Evolutionary conservation across 257 asterid species (phyloP), one percentile per base, ranked within the genome.

Genomic region (Scutellaria minor): DNA sequence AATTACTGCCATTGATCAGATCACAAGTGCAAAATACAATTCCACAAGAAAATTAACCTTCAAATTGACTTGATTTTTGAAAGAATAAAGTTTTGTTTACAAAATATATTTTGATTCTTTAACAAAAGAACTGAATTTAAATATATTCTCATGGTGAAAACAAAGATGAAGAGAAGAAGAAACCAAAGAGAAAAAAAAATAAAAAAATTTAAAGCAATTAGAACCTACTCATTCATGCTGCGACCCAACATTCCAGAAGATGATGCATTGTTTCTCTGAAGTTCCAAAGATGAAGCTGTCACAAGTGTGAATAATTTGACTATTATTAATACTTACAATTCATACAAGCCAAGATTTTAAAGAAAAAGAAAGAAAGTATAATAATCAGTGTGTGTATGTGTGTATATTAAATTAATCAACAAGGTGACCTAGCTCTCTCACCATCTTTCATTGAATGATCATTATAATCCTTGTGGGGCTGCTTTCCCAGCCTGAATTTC

Each of bases 401-500:
- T 47, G 35, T 37, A 52, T 1, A 27, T 22, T 20, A 71, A 53
- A 58, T 2, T 6, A 39, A 24, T 40, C 39, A 40, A 42, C 9
- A 77, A 31, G 61, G 56, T 69, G 79, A 78, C 82, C 83, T 53
- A 5, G 6, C 14, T 74, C 81, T 81, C 83, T 83, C 85, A 83
- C 96, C 85, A 82, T 91, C 98, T 87, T 92, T 92, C 78, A 94
- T 80, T 0, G 98, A 90, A 70, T 91, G 99, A 82, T 94, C 97
- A 77, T 77, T 86, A 83, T 87, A 92, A 67, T 95, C 99, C 88
- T 95, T 95, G 93, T 95, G 99, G 24, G 98, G 98, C 81, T 92
- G 99, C 82, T 95, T 95, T 70, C 99, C 99, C 41, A 95, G 87
- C 85, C 99, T 88, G 77, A 92, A 95, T 85, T 95, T 95, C 99